Conservation (phyloP, 1,284 basidiomycete species). For the Puccinia horiana region DNA sequence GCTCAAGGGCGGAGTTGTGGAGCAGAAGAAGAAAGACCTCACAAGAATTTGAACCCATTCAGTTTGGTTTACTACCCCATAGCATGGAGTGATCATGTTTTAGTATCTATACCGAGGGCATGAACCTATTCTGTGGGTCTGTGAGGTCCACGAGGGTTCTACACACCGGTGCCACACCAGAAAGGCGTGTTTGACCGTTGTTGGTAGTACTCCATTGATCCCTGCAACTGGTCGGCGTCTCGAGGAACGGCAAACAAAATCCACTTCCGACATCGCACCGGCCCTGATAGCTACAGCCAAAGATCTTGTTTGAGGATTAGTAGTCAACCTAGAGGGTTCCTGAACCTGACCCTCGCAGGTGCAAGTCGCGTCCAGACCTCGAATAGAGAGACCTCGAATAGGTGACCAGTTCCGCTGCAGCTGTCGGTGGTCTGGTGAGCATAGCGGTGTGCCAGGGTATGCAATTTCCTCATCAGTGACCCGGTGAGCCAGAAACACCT, state of each 20-base stretch:
- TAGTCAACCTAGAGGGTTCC: conserved; percentile 15
- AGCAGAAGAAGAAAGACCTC: too few relatives aligned
- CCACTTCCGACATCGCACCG: background rate
- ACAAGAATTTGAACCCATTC: too few relatives aligned
- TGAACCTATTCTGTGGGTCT: too few relatives aligned
- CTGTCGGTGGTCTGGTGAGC: background rate
- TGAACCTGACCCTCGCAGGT: background rate
- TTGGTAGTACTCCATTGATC: background rate
- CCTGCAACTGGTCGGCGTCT: background rate
- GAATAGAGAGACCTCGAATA: background rate
- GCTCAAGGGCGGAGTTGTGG: too few relatives aligned
- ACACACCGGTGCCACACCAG: background rate
- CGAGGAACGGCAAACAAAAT: background rate
- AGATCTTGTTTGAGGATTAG: background rate
- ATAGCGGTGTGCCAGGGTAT: background rate
- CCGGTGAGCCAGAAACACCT: background rate
- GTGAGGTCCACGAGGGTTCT: background rate
- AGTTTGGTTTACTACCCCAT: too few relatives aligned
- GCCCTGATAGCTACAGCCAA: background rate
- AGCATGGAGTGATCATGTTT: too few relatives aligned
- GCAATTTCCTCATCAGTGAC: background rate
- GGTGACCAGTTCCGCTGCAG: background rate
- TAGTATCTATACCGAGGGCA: too few relatives aligned
- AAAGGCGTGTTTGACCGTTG: background rate
- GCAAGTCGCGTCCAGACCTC: background rate